Evolutionary conservation across 2,329 filamentous ascomycete genomes (phyloP), one percentile per base, ranked within the genome.

Genomic region (Scedosporium boydii): DNA sequence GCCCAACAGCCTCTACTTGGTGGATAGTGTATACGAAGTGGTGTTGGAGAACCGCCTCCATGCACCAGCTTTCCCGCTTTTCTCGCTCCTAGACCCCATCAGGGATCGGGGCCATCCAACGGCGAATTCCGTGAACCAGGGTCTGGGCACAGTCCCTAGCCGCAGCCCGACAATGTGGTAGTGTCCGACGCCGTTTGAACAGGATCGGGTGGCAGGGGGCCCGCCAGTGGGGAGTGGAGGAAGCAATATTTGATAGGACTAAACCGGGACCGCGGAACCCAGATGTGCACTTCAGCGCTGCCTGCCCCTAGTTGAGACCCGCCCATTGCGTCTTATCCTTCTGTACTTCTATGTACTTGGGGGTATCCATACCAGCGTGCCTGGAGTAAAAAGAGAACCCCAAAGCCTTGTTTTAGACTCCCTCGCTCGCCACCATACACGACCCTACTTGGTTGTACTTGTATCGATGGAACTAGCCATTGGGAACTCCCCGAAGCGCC

Each of bases 41-140:
- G 21, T 21, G 48, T 12, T 14, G 10, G 48, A 34, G 48, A 53
- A 53, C 23, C 48, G 21, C 21, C 48, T 9, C 29, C 6, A 6
- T 53, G 48, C 21, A 26, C 21, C 48, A 21, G 48, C 48, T 21
- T 26, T 53, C 18, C 14, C 34, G 29, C 34, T n/a, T 41, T 42
- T 42, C 27, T 59, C 57, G 57, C 12, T 44, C 29, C 34, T 26
- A 18, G 21, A 14, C 29, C 58, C 26, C 23, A 34, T 23, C 44
- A 58, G 16, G 55, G 55, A 58, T 34, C 29, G 55, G 29, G 58
- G 21, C 23, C 23, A 16, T 12, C 58, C 26, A 48, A 53, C 44
- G 58, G 58, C 26, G 58, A 48, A 51, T 60, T 60, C 58, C 58
- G 58, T 44, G 58, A 60, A 60, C 58, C 58, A 48, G 58, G 58